phyloP scores from a whole-genome alignment of 805 yeast species.

The Candida cerambycidarum region DNA sequence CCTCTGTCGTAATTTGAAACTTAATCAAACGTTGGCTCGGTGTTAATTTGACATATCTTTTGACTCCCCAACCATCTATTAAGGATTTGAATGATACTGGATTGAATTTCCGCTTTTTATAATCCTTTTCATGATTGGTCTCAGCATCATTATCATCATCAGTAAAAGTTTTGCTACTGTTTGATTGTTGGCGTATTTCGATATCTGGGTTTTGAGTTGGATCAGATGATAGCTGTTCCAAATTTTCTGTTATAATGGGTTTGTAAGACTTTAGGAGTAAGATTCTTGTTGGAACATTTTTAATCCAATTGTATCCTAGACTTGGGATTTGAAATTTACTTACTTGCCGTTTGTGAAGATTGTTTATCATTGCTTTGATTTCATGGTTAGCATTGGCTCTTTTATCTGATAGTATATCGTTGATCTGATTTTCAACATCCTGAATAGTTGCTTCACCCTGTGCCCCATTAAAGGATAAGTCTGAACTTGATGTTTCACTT shows the following conservation, averaged over 20 bases:
- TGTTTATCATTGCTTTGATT: not conserved
- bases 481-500: constrained; percentile 8
- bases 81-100: constrained; percentile 10
- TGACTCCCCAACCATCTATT: constrained; percentile 26
- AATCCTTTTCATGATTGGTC: not conserved
- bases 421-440: constrained; percentile 1
- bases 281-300: constrained; percentile 24
- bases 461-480: not conserved
- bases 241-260: constrained; percentile 19
- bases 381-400: not conserved
- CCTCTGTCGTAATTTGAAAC: not conserved
- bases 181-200: not conserved
- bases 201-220: not conserved
- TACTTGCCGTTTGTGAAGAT: not conserved
- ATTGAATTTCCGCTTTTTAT: not conserved
- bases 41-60: constrained; percentile 24
- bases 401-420: constrained; percentile 1
- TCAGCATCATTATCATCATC: not conserved
- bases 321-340: constrained; percentile 20
- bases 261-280: constrained; percentile 29
- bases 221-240: not conserved
- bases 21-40: not conserved
- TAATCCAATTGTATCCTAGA: constrained; percentile 35
- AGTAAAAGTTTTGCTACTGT: not conserved
- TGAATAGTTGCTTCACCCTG: not conserved